Evolutionary conservation across 2,329 filamentous ascomycete genomes (phyloP).

Genomic region (Aspergillus neotritici): DNA sequence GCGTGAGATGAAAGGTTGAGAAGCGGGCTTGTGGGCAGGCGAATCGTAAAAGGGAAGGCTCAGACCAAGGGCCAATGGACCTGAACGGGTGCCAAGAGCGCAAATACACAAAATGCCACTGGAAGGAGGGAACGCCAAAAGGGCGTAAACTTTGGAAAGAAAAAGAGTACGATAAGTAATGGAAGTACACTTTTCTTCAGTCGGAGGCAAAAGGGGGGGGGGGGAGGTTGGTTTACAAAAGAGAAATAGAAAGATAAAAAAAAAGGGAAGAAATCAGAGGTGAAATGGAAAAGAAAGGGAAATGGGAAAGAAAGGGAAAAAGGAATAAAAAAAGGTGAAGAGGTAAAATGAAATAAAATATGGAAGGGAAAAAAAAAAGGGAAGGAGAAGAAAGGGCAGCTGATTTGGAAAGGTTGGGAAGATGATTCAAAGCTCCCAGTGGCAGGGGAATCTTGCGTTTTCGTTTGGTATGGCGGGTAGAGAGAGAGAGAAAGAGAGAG

Average conservation of each 20-base stretch:
- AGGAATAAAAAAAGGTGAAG: slow-evolving; percentile 7
- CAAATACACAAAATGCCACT: slow-evolving; percentile 17
- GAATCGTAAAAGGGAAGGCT: slow-evolving; percentile 22
- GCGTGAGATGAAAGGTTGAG: slow-evolving; percentile 32
- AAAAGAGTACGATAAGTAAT: no score
- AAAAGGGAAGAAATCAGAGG: slow-evolving; percentile 7
- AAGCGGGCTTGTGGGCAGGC: slow-evolving; percentile 20
- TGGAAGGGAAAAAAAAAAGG: slow-evolving; percentile 16
- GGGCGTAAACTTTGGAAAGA: slow-evolving; percentile 11
- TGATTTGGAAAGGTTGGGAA: slow-evolving; percentile 10
- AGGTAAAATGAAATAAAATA: slow-evolving; percentile 7
- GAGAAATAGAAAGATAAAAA: slow-evolving; percentile 7
- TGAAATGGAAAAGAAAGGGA: slow-evolving; percentile 4
- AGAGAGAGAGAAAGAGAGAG: slow-evolving; percentile 17
- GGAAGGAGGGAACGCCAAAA: slow-evolving; percentile 9
- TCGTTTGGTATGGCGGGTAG: slow-evolving; percentile 4
- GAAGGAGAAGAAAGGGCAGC: slow-evolving; percentile 8
- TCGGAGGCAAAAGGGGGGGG: slow-evolving; percentile 9
- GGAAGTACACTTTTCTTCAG: no score
- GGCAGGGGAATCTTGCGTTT: slow-evolving; percentile 10
- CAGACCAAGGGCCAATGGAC: slow-evolving; percentile 20
- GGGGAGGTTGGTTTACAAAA: slow-evolving; percentile 5
- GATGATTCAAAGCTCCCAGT: slow-evolving; percentile 14
- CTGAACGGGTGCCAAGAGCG: slow-evolving; percentile 27
- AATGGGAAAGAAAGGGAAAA: slow-evolving; percentile 11